Percentiles rank a stretch among this genome's conserved stretches.
phyloP scores from a whole-genome alignment of 495 filamentous ascomycete genomes.

The Lasiosphaeris hirsuta region DNA sequence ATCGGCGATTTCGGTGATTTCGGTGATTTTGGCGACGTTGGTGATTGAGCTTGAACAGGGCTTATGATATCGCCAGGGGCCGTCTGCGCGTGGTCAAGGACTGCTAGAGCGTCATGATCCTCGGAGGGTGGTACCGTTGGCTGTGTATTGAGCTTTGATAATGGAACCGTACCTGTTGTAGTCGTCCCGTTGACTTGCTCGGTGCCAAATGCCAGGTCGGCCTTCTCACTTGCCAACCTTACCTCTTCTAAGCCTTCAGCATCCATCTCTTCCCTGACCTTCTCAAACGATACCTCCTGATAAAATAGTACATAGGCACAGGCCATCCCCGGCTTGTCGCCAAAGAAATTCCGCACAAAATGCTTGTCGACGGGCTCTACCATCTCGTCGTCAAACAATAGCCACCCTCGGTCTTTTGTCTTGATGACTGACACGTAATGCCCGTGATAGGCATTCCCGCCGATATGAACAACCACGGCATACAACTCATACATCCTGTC shows the following conservation, averaged over 20 bases:
- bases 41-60: not conserved
- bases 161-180: slow-evolving; percentile 14
- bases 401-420: slow-evolving; percentile 91
- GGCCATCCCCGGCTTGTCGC: slow-evolving; percentile 83
- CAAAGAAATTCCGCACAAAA: slow-evolving; percentile 97
- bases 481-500: slow-evolving; percentile 96
- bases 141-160: slow-evolving; percentile 41
- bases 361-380: slow-evolving; percentile 96
- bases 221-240: slow-evolving; percentile 53
- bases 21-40: slow-evolving; percentile 27
- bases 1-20: slow-evolving; percentile 31
- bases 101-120: slow-evolving; percentile 50
- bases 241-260: slow-evolving; percentile 70
- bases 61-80: slow-evolving; percentile 45
- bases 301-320: slow-evolving; percentile 98
- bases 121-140: slow-evolving; percentile 38
- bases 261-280: slow-evolving; percentile 76
- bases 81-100: slow-evolving; percentile 58
- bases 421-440: slow-evolving; percentile 98
- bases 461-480: slow-evolving; percentile 97
- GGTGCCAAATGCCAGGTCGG: slow-evolving; percentile 46
- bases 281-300: slow-evolving; percentile 91
- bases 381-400: slow-evolving; percentile 97
- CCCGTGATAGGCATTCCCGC: slow-evolving; percentile 95
- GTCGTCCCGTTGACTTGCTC: slow-evolving; percentile 37